These are phyloP conservation scores for Dichotomopilus funicola DNA, from an alignment of 2,329 filamentous ascomycete species.

Conservation along the genomic window DNA sequence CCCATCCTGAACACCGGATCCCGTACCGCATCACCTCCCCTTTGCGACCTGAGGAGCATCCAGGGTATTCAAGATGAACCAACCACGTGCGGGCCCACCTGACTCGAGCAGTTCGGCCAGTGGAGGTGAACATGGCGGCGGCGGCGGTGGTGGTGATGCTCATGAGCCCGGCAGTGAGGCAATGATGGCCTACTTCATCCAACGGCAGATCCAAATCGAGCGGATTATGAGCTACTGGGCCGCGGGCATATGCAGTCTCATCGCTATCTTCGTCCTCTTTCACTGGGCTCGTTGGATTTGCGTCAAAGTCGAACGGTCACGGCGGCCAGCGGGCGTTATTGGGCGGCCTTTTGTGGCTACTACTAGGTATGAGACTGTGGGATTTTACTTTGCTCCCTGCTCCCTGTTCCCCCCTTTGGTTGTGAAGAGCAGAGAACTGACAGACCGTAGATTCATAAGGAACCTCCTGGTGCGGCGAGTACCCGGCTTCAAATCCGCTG, in stretches of 20 bases:
- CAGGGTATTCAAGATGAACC: slow-evolving; percentile 11
- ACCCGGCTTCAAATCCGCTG: slow-evolving; percentile 29
- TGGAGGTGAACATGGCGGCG: slow-evolving; percentile 11
- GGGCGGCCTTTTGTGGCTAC: slow-evolving; percentile 23
- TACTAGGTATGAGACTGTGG: slow-evolving; percentile 18
- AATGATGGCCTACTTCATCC: slow-evolving; percentile 19
- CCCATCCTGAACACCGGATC: too few species aligned
- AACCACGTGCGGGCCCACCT: background rate
- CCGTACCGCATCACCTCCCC: background rate
- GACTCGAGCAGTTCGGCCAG: slow-evolving; percentile 1
- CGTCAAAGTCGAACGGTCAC: slow-evolving; percentile 19
- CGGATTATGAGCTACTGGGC: slow-evolving; percentile 21
- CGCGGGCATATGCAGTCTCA: slow-evolving; percentile 25
- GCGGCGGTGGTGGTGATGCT: background rate
- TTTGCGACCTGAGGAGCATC: background rate
- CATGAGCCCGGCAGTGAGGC: slow-evolving; percentile 5
- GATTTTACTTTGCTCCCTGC: background rate
- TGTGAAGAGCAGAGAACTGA: background rate
- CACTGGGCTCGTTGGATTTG: slow-evolving; percentile 26
- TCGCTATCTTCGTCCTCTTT: slow-evolving; percentile 27
- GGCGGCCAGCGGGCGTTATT: slow-evolving; percentile 13
- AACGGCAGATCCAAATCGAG: slow-evolving; percentile 18
- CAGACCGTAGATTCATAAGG: slow-evolving; percentile 21
- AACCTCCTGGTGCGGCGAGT: slow-evolving; percentile 28
- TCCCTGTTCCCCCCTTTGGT: background rate